phyloP scores from a whole-genome alignment of 257 asterid species.

The Nicotiana undulata region DNA sequence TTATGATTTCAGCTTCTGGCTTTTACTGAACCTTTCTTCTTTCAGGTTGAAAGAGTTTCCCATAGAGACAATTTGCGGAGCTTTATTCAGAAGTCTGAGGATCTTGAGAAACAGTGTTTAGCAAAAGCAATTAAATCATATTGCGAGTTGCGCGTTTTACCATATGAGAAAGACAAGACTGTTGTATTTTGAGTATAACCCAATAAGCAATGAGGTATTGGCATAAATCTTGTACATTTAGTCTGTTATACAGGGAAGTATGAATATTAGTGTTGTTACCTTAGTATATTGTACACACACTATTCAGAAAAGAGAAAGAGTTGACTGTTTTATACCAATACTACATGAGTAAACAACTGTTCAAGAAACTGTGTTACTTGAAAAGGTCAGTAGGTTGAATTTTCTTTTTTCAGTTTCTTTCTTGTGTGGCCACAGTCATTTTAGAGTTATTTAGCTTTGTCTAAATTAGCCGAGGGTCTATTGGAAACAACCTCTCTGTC shows the following conservation, averaged over 20 bases:
- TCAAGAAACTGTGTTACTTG: background rate
- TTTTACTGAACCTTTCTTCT: background rate
- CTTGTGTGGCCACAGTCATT: background rate
- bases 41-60: conserved; percentile 93
- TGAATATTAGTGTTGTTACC: background rate
- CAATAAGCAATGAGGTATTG: background rate
- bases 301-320: background rate
- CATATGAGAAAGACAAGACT: conserved; percentile 62
- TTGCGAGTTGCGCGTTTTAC: conserved; percentile 85
- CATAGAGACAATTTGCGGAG: conserved; percentile 75
- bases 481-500: no score
- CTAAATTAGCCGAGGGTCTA: no score
- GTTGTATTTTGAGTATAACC: conserved; percentile 51
- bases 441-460: background rate
- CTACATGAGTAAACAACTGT: background rate
- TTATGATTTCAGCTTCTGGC: background rate
- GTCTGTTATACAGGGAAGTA: background rate
- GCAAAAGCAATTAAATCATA: conserved; percentile 81
- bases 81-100: conserved; percentile 76
- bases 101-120: conserved; percentile 89
- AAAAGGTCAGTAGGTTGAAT: no score
- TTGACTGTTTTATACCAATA: conserved; percentile 3
- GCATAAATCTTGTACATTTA: background rate
- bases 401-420: no score
- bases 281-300: background rate